Conservation (phyloP, 176 grass and related monocot genomes). For the sorghum (Sorghum bicolor) region DNA sequence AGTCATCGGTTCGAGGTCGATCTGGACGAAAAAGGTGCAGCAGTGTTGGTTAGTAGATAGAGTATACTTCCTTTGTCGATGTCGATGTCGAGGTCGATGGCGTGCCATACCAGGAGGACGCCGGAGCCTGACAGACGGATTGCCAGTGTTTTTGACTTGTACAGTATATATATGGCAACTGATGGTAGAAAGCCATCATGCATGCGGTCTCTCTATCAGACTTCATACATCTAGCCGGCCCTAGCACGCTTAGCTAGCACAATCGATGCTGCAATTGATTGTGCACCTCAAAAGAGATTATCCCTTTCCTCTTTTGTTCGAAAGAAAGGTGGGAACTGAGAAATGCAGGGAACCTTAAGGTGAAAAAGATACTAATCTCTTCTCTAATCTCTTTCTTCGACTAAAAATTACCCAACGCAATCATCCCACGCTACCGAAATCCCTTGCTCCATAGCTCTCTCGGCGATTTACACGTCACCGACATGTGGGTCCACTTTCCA, state of each 20-base stretch:
- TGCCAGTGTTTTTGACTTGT: not conserved
- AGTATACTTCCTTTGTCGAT: not conserved
- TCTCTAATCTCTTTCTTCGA: too few relatives aligned
- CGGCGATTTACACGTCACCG: too few relatives aligned
- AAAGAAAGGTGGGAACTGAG: not conserved
- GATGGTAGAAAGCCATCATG: not conserved
- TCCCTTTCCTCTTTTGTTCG: not conserved
- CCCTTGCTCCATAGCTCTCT: too few relatives aligned
- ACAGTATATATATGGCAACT: not conserved
- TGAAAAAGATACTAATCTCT: too few relatives aligned
- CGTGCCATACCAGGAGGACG: not conserved
- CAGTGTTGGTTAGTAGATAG: too few relatives aligned
- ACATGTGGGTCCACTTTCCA: too few relatives aligned
- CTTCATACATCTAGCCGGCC: not conserved
- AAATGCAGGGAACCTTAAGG: not conserved
- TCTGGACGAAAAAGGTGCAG: not conserved
- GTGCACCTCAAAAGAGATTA: not conserved
- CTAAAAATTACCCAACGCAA: too few relatives aligned
- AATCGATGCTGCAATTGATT: slow-evolving; percentile 14
- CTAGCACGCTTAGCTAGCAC: slow-evolving; percentile 22
- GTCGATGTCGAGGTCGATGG: not conserved
- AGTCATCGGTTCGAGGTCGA: slow-evolving; percentile 20
- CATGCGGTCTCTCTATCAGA: not conserved
- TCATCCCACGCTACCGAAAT: too few relatives aligned
- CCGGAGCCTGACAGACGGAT: not conserved